phyloP scores from a whole-genome alignment of 1,284 basidiomycete species.

The Paramarasmius palmivorus region DNA sequence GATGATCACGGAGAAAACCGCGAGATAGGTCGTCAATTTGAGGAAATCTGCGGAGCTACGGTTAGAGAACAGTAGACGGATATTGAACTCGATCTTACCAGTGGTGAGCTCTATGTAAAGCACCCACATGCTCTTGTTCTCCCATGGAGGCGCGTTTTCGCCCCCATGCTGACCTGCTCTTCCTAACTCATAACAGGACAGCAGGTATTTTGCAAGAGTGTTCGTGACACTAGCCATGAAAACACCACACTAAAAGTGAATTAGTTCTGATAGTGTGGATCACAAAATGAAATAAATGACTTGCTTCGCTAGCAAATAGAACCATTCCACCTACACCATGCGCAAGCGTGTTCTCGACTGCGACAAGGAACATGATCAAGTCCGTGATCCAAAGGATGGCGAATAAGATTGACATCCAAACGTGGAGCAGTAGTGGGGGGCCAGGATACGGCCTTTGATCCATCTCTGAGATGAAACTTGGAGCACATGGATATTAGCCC shows the following conservation, averaged over 20 bases:
- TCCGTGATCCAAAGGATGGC: slow-evolving; percentile 72
- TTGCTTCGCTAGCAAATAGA: slow-evolving; percentile 91
- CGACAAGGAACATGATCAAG: slow-evolving; percentile 71
- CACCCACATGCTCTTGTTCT: slow-evolving; percentile 95
- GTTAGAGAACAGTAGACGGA: slow-evolving; percentile 7
- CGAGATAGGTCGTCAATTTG: slow-evolving; percentile 89
- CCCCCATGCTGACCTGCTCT: slow-evolving; percentile 76
- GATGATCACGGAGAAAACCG: slow-evolving; percentile 92
- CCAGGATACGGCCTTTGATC: slow-evolving; percentile 92
- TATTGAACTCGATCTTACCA: slow-evolving; percentile 45
- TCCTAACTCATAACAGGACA: slow-evolving; percentile 82
- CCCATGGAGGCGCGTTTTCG: slow-evolving; percentile 91
- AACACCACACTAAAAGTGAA: slow-evolving; percentile 75
- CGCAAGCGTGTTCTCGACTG: slow-evolving; percentile 76
- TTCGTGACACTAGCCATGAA: slow-evolving; percentile 82
- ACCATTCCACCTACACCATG: slow-evolving; percentile 89
- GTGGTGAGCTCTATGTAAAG: slow-evolving; percentile 95
- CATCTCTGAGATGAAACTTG: slow-evolving; percentile 61
- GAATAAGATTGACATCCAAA: slow-evolving; percentile 78
- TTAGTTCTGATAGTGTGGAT: background rate
- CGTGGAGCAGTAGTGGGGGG: slow-evolving; percentile 80
- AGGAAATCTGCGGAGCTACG: slow-evolving; percentile 69
- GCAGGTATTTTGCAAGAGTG: slow-evolving; percentile 82
- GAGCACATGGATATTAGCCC: slow-evolving; percentile 6
- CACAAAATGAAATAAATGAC: slow-evolving; percentile 22